Conservation (phyloP, 345 rosid genomes). For the Citrus cavaleriei region DNA sequence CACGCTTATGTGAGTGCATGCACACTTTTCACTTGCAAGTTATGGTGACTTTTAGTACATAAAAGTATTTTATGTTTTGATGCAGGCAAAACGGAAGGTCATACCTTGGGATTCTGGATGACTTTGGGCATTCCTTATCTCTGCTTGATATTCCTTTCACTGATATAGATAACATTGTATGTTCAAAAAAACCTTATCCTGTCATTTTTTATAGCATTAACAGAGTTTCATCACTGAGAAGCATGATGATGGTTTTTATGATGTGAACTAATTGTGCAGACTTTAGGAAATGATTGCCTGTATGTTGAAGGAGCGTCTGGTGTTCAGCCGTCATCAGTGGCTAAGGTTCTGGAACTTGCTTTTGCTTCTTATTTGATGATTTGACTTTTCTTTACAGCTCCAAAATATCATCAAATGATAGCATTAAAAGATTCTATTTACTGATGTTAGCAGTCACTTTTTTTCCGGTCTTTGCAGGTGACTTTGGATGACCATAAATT, state of each 20-base stretch:
- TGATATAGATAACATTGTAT: conserved; percentile 77
- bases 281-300: conserved; percentile 55
- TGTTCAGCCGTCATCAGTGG: conserved; percentile 78
- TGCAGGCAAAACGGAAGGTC: conserved; percentile 93
- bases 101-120: conserved; percentile 72
- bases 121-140: conserved; percentile 55
- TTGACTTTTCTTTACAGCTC: not conserved
- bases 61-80: conserved; percentile 11
- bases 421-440: not conserved
- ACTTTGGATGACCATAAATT: conserved; percentile 51
- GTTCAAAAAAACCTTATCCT: conserved; percentile 9
- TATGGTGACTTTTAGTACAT: not conserved
- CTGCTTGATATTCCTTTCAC: conserved; percentile 84
- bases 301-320: conserved; percentile 88
- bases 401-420: not conserved
- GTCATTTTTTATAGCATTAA: conserved; percentile 6
- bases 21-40: not conserved
- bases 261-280: conserved; percentile 39
- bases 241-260: conserved; percentile 7
- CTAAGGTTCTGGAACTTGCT: conserved; percentile 47
- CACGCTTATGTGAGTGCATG: not conserved
- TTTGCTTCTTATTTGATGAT: not conserved
- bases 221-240: not conserved
- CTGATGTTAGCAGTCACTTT: conserved; percentile 3
- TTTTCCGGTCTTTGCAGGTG: conserved; percentile 44